Evolutionary conservation across 305 asterid genomes (phyloP).

Genomic region (Solanum chacoense): DNA sequence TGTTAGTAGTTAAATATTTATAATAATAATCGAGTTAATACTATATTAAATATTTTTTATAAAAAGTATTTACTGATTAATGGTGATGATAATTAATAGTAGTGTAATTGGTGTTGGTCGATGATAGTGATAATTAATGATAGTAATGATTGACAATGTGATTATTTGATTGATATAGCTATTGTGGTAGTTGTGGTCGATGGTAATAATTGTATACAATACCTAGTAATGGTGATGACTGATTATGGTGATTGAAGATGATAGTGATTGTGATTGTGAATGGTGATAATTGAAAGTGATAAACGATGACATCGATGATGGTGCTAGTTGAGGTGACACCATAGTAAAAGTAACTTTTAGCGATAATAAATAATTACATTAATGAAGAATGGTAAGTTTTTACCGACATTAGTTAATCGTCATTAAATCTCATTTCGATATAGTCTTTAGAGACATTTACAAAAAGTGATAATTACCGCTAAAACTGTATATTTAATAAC

Average conservation of each 20-base stretch:
- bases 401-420: neutral
- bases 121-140: neutral
- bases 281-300: neutral
- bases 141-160: neutral
- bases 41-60: neutral
- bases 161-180: neutral
- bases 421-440: neutral
- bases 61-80: neutral
- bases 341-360: too few relatives aligned
- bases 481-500: too few relatives aligned
- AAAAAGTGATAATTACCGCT: too few relatives aligned
- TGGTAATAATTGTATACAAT: neutral
- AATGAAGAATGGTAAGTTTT: neutral
- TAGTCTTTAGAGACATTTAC: neutral
- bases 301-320: neutral
- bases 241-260: neutral
- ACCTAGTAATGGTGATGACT: neutral
- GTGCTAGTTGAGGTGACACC: neutral
- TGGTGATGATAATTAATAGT: neutral
- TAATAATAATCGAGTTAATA: neutral
- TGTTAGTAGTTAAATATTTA: neutral
- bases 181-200: too few relatives aligned
- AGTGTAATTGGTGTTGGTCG: rapidly evolving
- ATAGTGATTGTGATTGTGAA: neutral
- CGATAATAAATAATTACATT: too few relatives aligned